A percentile compares a stretch with the other conserved stretches of the same genome.
Evolutionary conservation across 345 rosid species (phyloP).

Genomic region (Citrus cavaleriei): DNA sequence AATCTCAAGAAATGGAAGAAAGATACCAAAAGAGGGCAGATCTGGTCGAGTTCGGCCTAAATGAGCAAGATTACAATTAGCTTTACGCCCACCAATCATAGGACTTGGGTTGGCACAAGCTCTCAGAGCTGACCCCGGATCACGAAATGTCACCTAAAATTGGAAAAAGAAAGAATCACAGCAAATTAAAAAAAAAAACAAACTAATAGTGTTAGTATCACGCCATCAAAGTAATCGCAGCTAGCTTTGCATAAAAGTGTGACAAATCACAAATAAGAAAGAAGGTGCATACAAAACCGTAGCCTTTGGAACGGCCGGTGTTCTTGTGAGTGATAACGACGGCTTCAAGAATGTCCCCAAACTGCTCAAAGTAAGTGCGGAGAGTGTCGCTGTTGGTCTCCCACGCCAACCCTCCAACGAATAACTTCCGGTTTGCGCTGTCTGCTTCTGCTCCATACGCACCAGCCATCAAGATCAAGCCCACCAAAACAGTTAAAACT

Average conservation of each 20-base stretch:
- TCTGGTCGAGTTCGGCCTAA: slow-evolving; percentile 31
- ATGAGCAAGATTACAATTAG: slow-evolving; percentile 40
- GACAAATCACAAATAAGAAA: background rate
- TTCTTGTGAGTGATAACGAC: slow-evolving; percentile 40
- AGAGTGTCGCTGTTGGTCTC: slow-evolving; percentile 35
- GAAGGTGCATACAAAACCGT: slow-evolving; percentile 33
- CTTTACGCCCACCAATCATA: slow-evolving; percentile 38
- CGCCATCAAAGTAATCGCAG: background rate
- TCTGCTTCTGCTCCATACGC: background rate
- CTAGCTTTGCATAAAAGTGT: background rate
- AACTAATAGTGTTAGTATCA: background rate
- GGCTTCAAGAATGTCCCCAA: slow-evolving; percentile 41
- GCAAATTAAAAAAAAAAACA: too few relatives aligned
- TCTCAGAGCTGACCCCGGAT: slow-evolving; percentile 31
- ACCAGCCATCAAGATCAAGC: background rate
- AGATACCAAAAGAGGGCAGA: slow-evolving; percentile 5
- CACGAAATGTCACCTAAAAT: slow-evolving; percentile 23
- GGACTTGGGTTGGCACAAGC: slow-evolving; percentile 43
- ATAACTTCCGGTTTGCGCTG: slow-evolving; percentile 32
- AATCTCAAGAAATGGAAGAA: background rate
- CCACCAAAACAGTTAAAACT: background rate
- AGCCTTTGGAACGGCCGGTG: slow-evolving; percentile 44
- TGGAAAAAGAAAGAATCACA: too few relatives aligned
- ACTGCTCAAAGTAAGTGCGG: slow-evolving; percentile 34
- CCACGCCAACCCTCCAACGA: slow-evolving; percentile 46